Evolutionary conservation across 139 green algal genomes (phyloP).

Genomic region (Haematococcus sp.): DNA sequence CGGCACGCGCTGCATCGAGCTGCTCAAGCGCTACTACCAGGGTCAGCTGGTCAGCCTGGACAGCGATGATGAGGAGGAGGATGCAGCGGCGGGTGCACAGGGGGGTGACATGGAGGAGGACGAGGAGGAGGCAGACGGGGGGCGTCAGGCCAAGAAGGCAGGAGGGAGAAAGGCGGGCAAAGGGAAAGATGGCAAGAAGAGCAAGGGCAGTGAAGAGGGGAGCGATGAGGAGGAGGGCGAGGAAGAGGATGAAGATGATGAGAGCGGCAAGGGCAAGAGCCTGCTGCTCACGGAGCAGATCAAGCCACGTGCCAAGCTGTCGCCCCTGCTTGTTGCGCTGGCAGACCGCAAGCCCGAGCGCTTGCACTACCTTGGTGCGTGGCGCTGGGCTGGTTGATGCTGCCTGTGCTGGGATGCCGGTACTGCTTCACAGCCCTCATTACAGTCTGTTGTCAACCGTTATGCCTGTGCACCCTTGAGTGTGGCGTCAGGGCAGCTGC

Average conservation of each 20-base stretch:
- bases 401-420: neutral
- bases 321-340: conserved; percentile 84
- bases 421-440: conserved; percentile 4
- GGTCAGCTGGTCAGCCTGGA: conserved; percentile 47
- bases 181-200: neutral
- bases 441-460: no score
- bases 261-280: neutral
- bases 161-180: conserved; percentile 30
- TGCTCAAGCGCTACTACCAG: conserved; percentile 60
- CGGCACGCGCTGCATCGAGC: conserved; percentile 59
- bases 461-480: no score
- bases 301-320: conserved; percentile 71
- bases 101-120: conserved; percentile 28
- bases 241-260: conserved; percentile 15
- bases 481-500: no score
- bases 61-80: conserved; percentile 35
- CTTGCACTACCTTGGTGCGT: conserved; percentile 88
- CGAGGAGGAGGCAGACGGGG: conserved; percentile 3
- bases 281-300: conserved; percentile 78
- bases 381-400: neutral
- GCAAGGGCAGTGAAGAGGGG: neutral
- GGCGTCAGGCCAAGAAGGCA: neutral
- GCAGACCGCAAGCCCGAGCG: conserved; percentile 74
- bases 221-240: conserved; percentile 9
- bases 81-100: no score